phyloP scores from a whole-genome alignment of 768 basidiomycete species.

The Lactifluus rugatus region DNA sequence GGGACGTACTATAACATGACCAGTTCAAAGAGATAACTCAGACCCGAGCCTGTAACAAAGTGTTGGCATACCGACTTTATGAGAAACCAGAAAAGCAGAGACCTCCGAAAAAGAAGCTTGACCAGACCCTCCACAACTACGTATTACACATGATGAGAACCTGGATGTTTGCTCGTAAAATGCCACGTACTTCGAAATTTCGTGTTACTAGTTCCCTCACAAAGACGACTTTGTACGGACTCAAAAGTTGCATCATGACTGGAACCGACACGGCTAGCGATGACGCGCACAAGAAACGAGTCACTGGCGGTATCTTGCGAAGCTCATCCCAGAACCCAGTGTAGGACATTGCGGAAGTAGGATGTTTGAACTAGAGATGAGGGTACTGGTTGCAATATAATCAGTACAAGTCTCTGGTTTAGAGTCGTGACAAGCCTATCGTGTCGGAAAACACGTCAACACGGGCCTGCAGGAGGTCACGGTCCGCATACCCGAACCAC shows the following conservation, averaged over 20 bases:
- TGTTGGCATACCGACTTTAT: background rate
- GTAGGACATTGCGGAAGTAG: constrained; percentile 13
- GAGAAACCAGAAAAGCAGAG: background rate
- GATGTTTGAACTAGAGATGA: background rate
- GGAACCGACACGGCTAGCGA: constrained; percentile 53
- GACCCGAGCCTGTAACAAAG: constrained; percentile 33
- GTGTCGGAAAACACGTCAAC: too few relatives aligned
- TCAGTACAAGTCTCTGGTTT: background rate
- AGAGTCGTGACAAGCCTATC: background rate
- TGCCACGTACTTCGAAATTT: constrained; percentile 43
- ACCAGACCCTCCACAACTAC: constrained; percentile 65
- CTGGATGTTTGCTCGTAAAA: background rate
- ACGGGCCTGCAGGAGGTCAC: too few relatives aligned
- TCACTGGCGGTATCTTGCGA: constrained; percentile 76
- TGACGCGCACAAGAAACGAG: constrained; percentile 56
- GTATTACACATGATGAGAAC: background rate
- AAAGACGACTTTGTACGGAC: constrained; percentile 48
- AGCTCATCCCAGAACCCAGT: constrained; percentile 39
- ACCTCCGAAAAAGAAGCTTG: constrained; percentile 70
- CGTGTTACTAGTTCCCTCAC: constrained; percentile 34
- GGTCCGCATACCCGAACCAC: too few relatives aligned
- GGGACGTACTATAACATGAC: constrained; percentile 57
- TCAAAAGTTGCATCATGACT: constrained; percentile 43
- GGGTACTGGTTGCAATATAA: too few relatives aligned
- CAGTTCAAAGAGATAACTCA: constrained; percentile 55